phyloP scores from a whole-genome alignment of 1,139 yeast species.

The Saccharomyces hybrid region DNA sequence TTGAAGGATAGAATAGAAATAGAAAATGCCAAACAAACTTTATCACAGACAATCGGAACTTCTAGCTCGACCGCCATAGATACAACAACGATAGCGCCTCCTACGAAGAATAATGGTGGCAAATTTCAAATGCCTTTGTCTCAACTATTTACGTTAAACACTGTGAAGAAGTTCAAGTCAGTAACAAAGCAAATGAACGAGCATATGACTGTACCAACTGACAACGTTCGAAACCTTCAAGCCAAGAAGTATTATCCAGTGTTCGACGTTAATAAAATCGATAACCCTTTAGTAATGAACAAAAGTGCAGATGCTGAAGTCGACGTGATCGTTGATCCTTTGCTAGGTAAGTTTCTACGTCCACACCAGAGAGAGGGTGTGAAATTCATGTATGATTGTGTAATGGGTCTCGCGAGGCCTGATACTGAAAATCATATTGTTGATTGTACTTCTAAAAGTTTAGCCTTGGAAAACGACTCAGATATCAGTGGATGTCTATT shows the following conservation, averaged over 20 bases:
- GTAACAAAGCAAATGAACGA: constrained; percentile 8
- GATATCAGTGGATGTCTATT: constrained; percentile 60
- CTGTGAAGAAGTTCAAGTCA: constrained; percentile 16
- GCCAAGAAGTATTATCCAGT: constrained; percentile 29
- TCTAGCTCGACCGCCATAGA: neutral
- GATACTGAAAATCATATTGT: constrained; percentile 10
- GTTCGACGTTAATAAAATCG: constrained; percentile 35
- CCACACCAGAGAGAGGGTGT: constrained; percentile 87
- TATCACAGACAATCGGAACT: neutral
- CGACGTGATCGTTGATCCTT: constrained; percentile 68
- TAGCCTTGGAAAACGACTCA: constrained; percentile 33
- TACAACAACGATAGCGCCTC: neutral
- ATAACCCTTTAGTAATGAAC: constrained; percentile 42
- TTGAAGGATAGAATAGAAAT: constrained; percentile 22
- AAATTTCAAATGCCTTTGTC: constrained; percentile 9
- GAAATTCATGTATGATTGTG: constrained; percentile 67
- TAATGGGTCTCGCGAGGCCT: constrained; percentile 53
- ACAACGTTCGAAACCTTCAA: neutral
- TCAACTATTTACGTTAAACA: constrained; percentile 10
- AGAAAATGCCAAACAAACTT: neutral
- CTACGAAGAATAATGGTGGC: neutral
- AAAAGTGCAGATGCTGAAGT: constrained; percentile 31
- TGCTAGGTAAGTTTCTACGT: constrained; percentile 47
- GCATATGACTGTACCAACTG: constrained; percentile 5
- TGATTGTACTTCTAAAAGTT: constrained; percentile 11